phyloP scores from a whole-genome alignment of 805 yeast species.

The Vanderwaltozyma tropicalis region DNA sequence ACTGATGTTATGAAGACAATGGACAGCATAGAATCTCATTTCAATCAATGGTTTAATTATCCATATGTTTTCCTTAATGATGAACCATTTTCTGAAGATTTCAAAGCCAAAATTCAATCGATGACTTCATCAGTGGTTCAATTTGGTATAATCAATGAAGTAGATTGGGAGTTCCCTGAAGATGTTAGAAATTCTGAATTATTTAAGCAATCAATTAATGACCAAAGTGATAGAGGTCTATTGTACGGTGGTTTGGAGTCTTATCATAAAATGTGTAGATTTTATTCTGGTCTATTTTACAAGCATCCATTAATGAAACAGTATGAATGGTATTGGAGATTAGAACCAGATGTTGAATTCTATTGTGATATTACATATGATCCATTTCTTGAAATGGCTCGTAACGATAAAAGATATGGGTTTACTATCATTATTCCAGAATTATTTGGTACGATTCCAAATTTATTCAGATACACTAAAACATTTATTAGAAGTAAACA shows the following conservation, averaged over 20 bases:
- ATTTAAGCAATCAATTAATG: constrained; percentile 47
- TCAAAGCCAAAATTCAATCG: constrained; percentile 40
- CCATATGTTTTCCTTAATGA: constrained; percentile 89
- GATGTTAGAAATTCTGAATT: constrained; percentile 11
- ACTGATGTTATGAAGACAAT: constrained; percentile 68
- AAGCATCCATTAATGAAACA: constrained; percentile 62
- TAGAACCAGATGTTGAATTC: constrained; percentile 86
- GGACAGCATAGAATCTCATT: constrained; percentile 70
- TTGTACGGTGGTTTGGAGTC: constrained; percentile 75
- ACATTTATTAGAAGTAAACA: constrained; percentile 42
- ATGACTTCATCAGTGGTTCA: constrained; percentile 57
- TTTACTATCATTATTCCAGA: constrained; percentile 75
- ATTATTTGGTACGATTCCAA: constrained; percentile 71
- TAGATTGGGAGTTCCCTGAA: constrained; percentile 62
- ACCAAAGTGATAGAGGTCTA: constrained; percentile 75
- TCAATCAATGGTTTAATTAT: constrained; percentile 87
- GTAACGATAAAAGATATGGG: constrained; percentile 63
- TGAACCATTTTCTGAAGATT: constrained; percentile 57
- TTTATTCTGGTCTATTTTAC: constrained; percentile 73
- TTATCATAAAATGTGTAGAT: constrained; percentile 94
- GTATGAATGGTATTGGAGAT: constrained; percentile 91
- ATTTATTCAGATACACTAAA: constrained; percentile 61
- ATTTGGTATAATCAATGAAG: constrained; percentile 55
- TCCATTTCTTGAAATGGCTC: constrained; percentile 75
- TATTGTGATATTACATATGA: constrained; percentile 88